Evolutionary conservation across 106 monocot genomes (phyloP).

Genomic region (Acorus gramineus): DNA sequence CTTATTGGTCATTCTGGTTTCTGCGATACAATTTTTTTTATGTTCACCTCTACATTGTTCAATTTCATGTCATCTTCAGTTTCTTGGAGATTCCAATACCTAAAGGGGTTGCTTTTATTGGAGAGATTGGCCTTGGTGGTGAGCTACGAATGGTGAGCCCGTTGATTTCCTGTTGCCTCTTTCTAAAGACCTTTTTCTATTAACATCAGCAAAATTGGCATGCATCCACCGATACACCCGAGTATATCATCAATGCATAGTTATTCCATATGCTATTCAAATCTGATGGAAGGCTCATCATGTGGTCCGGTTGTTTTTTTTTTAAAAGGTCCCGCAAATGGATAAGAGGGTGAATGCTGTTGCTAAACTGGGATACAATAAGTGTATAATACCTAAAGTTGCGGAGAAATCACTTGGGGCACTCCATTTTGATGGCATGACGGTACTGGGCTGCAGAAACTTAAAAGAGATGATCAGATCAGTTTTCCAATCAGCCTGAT

Average conservation of each 20-base stretch:
- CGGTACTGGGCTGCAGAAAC: constrained; percentile 48
- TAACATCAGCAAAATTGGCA: neutral
- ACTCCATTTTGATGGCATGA: constrained; percentile 33
- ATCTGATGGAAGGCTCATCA: neutral
- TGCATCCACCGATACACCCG: too few species aligned
- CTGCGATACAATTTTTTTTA: neutral
- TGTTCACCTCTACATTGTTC: too few species aligned
- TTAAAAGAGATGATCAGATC: constrained; percentile 66
- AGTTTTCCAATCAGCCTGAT: constrained; percentile 24
- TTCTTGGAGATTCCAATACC: constrained; percentile 85
- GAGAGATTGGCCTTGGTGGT: constrained; percentile 90
- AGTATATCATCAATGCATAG: too few species aligned
- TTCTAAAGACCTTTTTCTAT: neutral
- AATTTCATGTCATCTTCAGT: constrained; percentile 27
- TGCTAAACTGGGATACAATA: constrained; percentile 80
- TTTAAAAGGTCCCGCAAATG: constrained; percentile 66
- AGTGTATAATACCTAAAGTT: constrained; percentile 60
- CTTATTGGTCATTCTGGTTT: too few species aligned
- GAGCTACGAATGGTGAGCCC: constrained; percentile 62
- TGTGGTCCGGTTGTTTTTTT: neutral
- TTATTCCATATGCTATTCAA: neutral
- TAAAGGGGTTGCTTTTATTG: constrained; percentile 79
- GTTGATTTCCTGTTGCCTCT: neutral
- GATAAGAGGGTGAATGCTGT: constrained; percentile 70
- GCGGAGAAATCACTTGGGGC: constrained; percentile 34